Evolutionary conservation across 345 rosid genomes (phyloP), one percentile per base, ranked within the genome.

Genomic region (Aegle marmelos): DNA sequence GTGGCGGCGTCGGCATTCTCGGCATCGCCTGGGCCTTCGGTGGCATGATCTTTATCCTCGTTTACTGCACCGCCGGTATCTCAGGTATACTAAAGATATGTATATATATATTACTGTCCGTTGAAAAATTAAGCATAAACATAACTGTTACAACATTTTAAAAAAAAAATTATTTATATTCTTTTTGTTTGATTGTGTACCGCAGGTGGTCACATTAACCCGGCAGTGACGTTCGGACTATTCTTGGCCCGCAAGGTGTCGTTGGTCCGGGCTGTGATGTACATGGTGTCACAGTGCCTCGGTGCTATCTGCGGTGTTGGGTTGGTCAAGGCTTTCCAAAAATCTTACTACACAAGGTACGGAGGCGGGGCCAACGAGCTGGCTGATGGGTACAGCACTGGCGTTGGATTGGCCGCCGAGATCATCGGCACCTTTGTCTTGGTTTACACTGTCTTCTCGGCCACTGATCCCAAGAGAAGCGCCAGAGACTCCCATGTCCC

Each of bases 401-500:
- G 90, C 58, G 83, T 70, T 4, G 97, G 97, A 27, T 67, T 94
- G 76, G 94, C 88, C 5, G 98, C 93, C 5, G 98, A 94, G 91
- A 92, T 94, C 75, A 90, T 94, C 16, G 98, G 97, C 7, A 94
- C 98, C 17, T 94, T 92, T 30, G 92, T 92, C 45, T 81, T 94
- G 72, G 97, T 94, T 34, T 94, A 94, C 87, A 94, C 97, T 1
- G 98, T 94, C 56, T 92, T 94, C 87, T 94, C 98, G 2, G 96
- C 98, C 68, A 94, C 96, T 0, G 92, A 94, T 74, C 97, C 98
- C 22, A 91, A 92, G 87, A 84, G 96, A 58, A 94, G 73, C 41
- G 97, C 98, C 4, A 83, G 96, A 25, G 98, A 94, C 90, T 94
- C 98, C 79, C 96, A 91, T 80, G 88, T 94, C 68, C 98, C 97